A percentile compares a stretch with the other conserved stretches of the same genome.
Conservation (phyloP, 805 yeast genomes). For the Kluyveromyces siamensis region DNA sequence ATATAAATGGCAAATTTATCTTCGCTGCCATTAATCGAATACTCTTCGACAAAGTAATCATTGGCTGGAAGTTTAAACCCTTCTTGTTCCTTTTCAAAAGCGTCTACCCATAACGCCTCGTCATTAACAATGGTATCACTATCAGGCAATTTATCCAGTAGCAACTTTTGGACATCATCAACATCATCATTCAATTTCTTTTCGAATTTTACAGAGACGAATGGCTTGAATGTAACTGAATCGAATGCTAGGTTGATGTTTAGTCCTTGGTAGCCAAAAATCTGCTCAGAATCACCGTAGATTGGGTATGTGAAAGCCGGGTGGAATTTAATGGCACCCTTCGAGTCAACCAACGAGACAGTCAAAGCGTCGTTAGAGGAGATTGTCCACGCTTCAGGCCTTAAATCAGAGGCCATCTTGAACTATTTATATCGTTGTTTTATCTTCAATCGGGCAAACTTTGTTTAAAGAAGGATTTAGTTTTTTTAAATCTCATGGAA, state of each 20-base stretch:
- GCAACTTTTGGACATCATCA: conserved; percentile 47
- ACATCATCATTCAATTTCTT: conserved; percentile 43
- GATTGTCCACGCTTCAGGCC: conserved; percentile 67
- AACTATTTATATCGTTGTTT: too few species aligned
- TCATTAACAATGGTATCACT: conserved; percentile 49
- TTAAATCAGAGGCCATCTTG: conserved; percentile 28
- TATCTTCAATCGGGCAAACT: too few species aligned
- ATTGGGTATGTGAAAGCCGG: conserved; percentile 89
- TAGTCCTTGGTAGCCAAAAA: conserved; percentile 74
- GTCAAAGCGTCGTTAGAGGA: conserved; percentile 62
- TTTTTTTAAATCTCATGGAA: neutral
- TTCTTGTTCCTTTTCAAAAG: conserved; percentile 40
- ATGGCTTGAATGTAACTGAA: conserved; percentile 63
- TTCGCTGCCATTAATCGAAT: conserved; percentile 29
- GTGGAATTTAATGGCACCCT: conserved; percentile 53
- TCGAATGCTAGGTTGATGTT: conserved; percentile 65
- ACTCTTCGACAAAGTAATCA: conserved; percentile 21
- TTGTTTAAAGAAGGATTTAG: neutral
- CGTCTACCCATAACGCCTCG: conserved; percentile 59
- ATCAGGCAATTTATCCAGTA: conserved; percentile 52
- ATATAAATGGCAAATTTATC: conserved; percentile 43
- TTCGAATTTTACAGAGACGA: conserved; percentile 49
- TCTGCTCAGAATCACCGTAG: conserved; percentile 83
- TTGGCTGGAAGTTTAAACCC: conserved; percentile 36
- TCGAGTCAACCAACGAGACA: conserved; percentile 49